Base-by-base conservation (phyloP, 495 filamentous ascomycete species). In the Xylona heveae region DNA sequence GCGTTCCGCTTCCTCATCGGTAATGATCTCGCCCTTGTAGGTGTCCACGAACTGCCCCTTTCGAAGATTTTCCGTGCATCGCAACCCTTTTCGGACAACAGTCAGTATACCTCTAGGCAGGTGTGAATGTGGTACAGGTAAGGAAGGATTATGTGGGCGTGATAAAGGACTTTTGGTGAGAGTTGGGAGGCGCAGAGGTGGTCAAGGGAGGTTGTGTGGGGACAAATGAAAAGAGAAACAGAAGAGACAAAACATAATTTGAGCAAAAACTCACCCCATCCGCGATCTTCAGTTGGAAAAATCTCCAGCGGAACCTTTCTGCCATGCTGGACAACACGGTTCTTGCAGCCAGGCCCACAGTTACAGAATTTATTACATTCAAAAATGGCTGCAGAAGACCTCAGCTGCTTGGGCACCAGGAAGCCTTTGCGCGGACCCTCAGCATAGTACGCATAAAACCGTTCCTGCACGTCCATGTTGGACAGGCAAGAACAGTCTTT, bases 11-110 rank as follows among this genome's bases (percentile, higher is more conserved):
- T 74, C 71, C 6, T 64, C 49, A 15, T 63, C 57, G 0, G 76
- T 80, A 38, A 95, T 76, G 17, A 93, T 66, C 47, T 95, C 85
- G 1, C 85, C 85, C 9, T 81, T 69, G 38, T 95, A 95, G 14
- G 66, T 64, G 43, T 90, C 85, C 33, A 95, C 68, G 42, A 90
- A 94, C 42, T 90, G 77, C 4, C 85, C 85, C 31, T 63, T 59
- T 35, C 63, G 56, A 15, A 97, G 68, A 15, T 66, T 52, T 8
- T 74, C 61, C 0, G 59, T 62, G 25, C 71, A 81, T 6, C 72
- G 62, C 1, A 95, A 65, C 17, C 81, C 71, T 75, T 7, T 5
- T 19, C 10, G 15, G 7, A 35, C 5, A n/a, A n/a, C n/a, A n/a
- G n/a, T n/a, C n/a, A n/a, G n/a, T n/a, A n/a, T n/a, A n/a, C n/a